These are phyloP conservation scores for Mycena rebaudengoi DNA, from an alignment of 768 basidiomycete species.

Conservation along the genomic window DNA sequence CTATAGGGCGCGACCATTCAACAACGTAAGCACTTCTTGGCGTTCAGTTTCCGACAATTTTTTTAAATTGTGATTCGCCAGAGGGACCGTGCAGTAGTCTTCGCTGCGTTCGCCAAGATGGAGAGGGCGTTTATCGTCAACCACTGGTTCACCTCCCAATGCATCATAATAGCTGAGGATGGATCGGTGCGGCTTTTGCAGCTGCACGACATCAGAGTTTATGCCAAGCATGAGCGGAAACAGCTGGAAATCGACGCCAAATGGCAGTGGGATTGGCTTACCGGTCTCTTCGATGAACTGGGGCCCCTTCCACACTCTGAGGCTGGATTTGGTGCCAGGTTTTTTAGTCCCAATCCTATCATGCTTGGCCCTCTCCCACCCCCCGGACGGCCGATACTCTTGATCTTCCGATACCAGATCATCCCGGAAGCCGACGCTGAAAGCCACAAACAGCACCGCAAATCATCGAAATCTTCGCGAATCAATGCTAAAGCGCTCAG, in stretches of 20 bases:
- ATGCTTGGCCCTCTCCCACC: constrained; percentile 1
- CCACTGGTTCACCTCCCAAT: not conserved
- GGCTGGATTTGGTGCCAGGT: not conserved
- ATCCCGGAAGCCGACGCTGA: not conserved
- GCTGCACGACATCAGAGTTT: not conserved
- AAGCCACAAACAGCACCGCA: not conserved
- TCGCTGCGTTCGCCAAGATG: constrained; percentile 16
- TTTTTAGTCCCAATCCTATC: not conserved
- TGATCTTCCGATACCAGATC: not conserved
- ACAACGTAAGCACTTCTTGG: not conserved
- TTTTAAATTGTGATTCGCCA: not conserved
- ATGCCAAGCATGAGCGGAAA: not conserved
- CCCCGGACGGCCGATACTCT: not conserved
- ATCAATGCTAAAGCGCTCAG: not conserved
- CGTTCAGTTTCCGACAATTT: not conserved
- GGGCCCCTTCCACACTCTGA: too few relatives aligned
- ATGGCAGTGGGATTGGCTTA: not conserved
- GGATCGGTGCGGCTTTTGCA: constrained; percentile 1
- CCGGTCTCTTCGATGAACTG: not conserved
- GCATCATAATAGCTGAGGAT: constrained; percentile 3
- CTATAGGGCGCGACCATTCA: not conserved
- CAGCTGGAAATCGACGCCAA: not conserved
- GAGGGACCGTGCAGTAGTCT: constrained; percentile 20
- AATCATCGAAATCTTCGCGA: not conserved
- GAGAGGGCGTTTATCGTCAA: constrained; percentile 15